Evolutionary conservation across 2,329 filamentous ascomycete species (phyloP), one percentile per base, ranked within the genome.

Genomic region (Aspergillus carbonarius): DNA sequence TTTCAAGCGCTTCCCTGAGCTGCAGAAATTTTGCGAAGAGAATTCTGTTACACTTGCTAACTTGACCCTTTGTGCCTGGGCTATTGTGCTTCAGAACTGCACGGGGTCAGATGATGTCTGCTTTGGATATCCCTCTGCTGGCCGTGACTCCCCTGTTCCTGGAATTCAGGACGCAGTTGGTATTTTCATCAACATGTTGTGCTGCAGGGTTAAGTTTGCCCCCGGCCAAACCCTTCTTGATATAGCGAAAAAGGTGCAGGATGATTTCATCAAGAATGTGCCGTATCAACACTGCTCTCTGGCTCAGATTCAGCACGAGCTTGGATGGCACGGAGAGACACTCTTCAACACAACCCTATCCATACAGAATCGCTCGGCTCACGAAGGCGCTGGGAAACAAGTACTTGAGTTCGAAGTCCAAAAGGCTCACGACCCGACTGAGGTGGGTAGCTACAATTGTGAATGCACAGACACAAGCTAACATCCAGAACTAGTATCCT

Each of bases 151-250:
- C 13, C 77, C 78, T 2, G 68, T 83, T 8, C 67, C 74, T 5
- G 74, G 74, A 1, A 78, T 83, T 10, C 72, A 81, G 49, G 73
- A 77, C 25, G 77, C 78, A 18, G 76, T 82, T 44, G 81, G 81
- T 4, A 72, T 75, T 13, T 81, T 84, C 49, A 81, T 85, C 59
- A 84, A 83, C 55, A 83, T 85, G 78, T 74, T 85, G 2, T 79
- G 82, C 47, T 83, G 78, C 58, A 77, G 79, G 5, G 72, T 83
- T 4, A 72, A 56, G 63, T 81, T 67, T 57, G 70, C 49, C 55
- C 70, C 64, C 55, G 74, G 47, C 55, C 73, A 66, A 47, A 68
- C 67, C 12, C 66, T 83, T 9, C 59, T 66, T 2, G 74, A 79
- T 10, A 67, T 78, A 0, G 70, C 82, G 0, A 76, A 78, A 30